Base-by-base conservation (phyloP, 345 rosid species). In the Aethionema arabicum region DNA sequence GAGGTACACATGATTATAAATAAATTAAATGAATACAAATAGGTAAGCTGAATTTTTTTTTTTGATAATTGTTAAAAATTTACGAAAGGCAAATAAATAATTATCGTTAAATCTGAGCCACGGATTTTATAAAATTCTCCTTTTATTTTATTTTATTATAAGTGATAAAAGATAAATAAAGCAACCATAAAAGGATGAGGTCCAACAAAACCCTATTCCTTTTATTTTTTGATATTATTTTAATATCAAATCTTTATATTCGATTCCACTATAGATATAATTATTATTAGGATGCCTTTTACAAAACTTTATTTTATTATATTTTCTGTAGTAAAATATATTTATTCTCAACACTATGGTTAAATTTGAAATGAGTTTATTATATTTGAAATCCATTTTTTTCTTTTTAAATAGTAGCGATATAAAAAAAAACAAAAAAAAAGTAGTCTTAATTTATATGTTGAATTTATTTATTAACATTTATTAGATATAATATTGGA, bases 61-160 rank as follows among this genome's bases (percentile, higher is more conserved):
- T 21, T 21, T 21, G 1, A 21, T 21, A 21, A 21, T 21, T 21
- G 1, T 21, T 1, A 21, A 21, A 21, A 21, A 21, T 21, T 21
- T 21, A 21, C 27, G 27, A 21, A 21, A 21, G 27, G 27, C 27
- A 21, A 21, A 21, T 21, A 21, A 21, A 21, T 21, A 21, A 56
- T 56, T 53, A 55, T 52, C 61, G 27, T 21, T 21, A 21, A 68
- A 44, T 68, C 42, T 52, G 49, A 68, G 61, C 61, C 67, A 33
- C 73, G 30, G 0, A 4, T 68, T 49, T 14, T 49, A 49, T 21
- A 21, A 21, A 38, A 49, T 37, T 61, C 10, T 45, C 4, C 9
- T 32, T 59, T 5, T 35, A 8, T 61, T 61, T 49, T 35, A 36
- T 3, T 33, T 33, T 32, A 36, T 45, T 21, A 21, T 21, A 21